Evolutionary conservation across 2,329 filamentous ascomycete genomes (phyloP).

Genomic region (Aspergillus novofumigatus): DNA sequence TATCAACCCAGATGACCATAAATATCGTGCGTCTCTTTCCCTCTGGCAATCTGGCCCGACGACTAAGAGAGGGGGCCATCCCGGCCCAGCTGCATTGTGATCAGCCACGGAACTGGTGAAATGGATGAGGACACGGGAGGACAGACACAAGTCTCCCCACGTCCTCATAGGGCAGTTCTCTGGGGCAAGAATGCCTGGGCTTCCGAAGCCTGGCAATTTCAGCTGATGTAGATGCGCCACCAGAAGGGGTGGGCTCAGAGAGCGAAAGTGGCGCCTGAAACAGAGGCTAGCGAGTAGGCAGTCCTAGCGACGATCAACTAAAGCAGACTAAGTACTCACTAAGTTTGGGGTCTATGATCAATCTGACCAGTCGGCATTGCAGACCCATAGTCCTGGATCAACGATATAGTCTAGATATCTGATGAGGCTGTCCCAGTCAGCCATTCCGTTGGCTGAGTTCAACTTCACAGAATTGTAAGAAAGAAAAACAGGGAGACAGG

Average conservation of each 20-base stretch:
- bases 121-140: conserved; percentile 10
- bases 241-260: conserved; percentile 9
- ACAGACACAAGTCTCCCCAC: background rate
- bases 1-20: background rate
- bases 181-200: conserved; percentile 13
- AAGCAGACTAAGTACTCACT: background rate
- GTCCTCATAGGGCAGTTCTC: conserved; percentile 13
- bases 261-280: conserved; percentile 4
- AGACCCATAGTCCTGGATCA: background rate
- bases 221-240: conserved; percentile 22
- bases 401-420: background rate
- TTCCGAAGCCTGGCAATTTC: conserved; percentile 15
- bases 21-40: background rate
- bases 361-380: background rate
- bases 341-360: background rate
- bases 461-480: too few relatives aligned
- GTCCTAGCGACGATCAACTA: conserved; percentile 5
- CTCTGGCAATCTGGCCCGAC: background rate
- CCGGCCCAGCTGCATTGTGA: conserved; percentile 20
- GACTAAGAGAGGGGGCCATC: conserved; percentile 3
- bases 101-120: conserved; percentile 21
- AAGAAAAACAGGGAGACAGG: too few relatives aligned
- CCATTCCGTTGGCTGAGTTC: too few relatives aligned
- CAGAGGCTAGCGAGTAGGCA: conserved; percentile 17
- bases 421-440: background rate